phyloP scores from a whole-genome alignment of 1,139 yeast species.

The Tardiomyces blankii region DNA sequence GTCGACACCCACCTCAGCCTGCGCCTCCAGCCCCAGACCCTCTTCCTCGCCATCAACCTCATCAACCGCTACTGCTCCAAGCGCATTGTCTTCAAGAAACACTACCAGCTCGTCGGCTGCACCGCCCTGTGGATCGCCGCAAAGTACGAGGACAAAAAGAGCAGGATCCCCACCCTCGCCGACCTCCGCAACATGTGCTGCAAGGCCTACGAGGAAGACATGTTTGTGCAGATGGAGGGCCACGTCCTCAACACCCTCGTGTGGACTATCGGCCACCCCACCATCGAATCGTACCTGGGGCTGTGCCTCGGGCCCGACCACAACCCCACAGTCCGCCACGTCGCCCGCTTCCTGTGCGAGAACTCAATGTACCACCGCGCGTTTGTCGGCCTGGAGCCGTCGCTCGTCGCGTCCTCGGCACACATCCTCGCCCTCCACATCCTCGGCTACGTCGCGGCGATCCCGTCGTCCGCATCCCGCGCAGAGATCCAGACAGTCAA shows the following conservation, averaged over 20 bases:
- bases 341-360: constrained; percentile 65
- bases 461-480: neutral
- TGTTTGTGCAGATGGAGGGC: constrained; percentile 95
- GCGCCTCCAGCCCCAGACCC: constrained; percentile 69
- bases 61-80: constrained; percentile 90
- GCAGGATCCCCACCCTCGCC: constrained; percentile 69
- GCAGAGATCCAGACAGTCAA: neutral
- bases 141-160: constrained; percentile 86
- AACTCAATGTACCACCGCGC: constrained; percentile 61
- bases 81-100: constrained; percentile 83
- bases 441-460: constrained; percentile 26
- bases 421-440: constrained; percentile 64
- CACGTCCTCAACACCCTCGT: constrained; percentile 78
- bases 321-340: constrained; percentile 19
- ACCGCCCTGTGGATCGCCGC: constrained; percentile 95
- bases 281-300: constrained; percentile 28
- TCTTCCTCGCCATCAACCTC: constrained; percentile 69
- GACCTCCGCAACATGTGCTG: constrained; percentile 77
- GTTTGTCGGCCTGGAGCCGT: constrained; percentile 50
- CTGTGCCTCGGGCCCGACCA: constrained; percentile 15
- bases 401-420: constrained; percentile 58
- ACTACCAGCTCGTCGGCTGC: constrained; percentile 86
- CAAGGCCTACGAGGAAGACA: constrained; percentile 79
- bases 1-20: constrained; percentile 75
- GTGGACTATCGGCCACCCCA: constrained; percentile 68